Percentiles rank a stretch among this genome's conserved stretches.
Conservation (phyloP, 2,329 filamentous ascomycete species). For the Colletotrichum navitas region DNA sequence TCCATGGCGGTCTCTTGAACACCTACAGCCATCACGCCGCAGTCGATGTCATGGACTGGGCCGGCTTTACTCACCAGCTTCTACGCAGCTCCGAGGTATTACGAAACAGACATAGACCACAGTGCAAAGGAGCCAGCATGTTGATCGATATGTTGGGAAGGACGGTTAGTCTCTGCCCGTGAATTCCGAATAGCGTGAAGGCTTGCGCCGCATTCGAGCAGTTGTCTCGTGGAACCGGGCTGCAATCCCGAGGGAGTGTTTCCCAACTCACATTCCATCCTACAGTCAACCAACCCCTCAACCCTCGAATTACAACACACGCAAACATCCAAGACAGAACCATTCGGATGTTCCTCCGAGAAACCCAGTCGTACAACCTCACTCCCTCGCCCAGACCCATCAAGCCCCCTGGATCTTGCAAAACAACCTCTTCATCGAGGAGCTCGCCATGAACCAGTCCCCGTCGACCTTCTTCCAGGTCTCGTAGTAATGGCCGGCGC, state of each 20-base stretch:
- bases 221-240: background rate
- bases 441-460: constrained; percentile 36
- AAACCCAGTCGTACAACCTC: background rate
- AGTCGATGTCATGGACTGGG: constrained; percentile 59
- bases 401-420: constrained; percentile 21
- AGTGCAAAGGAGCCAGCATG: background rate
- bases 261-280: background rate
- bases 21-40: constrained; percentile 59
- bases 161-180: too few species aligned
- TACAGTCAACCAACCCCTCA: background rate
- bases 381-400: background rate
- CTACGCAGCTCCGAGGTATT: background rate
- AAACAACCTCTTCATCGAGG: constrained; percentile 37
- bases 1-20: constrained; percentile 56
- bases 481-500: constrained; percentile 41
- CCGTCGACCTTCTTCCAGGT: constrained; percentile 30
- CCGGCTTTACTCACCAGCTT: constrained; percentile 53
- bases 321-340: constrained; percentile 3
- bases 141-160: background rate
- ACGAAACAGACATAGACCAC: background rate
- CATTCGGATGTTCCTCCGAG: background rate
- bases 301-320: background rate
- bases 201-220: background rate
- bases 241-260: background rate
- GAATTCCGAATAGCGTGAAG: background rate